These are phyloP conservation scores for Suillus subalutaceus DNA, from an alignment of 768 basidiomycete species.

Conservation along the genomic window DNA sequence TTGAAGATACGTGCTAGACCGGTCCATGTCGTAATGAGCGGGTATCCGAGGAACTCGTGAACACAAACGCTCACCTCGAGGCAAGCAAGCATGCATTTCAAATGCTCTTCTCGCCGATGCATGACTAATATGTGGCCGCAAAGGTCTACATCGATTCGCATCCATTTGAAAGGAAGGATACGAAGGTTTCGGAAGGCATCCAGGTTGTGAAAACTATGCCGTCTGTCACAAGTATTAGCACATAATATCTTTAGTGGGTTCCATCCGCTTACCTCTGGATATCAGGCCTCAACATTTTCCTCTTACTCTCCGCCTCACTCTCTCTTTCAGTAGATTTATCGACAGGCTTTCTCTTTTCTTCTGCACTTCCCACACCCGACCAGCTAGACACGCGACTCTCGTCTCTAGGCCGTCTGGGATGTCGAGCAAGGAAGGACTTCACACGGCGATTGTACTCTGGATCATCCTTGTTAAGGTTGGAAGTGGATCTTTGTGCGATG, in stretches of 20 bases:
- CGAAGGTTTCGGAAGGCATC: constrained; percentile 48
- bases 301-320: constrained; percentile 13
- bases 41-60: constrained; percentile 6
- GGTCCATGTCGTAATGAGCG: constrained; percentile 8
- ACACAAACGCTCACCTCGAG: constrained; percentile 46
- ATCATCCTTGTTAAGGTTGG: constrained; percentile 5
- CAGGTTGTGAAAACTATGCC: constrained; percentile 71
- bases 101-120: constrained; percentile 66
- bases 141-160: constrained; percentile 80
- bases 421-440: constrained; percentile 21
- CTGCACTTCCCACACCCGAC: constrained; percentile 39
- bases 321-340: constrained; percentile 16
- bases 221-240: constrained; percentile 31
- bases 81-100: constrained; percentile 63
- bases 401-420: constrained; percentile 7
- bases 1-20: constrained; percentile 50
- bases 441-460: constrained; percentile 39
- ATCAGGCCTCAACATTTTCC: constrained; percentile 7
- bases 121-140: constrained; percentile 75
- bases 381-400: constrained; percentile 53
- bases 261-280: constrained; percentile 7
- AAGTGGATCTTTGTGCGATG: constrained; percentile 4
- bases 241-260: constrained; percentile 3
- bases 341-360: constrained; percentile 15
- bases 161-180: constrained; percentile 59